Evolutionary conservation across 2,329 filamentous ascomycete genomes (phyloP), one percentile per base, ranked within the genome.

Genomic region (Penicillium janthinellum): DNA sequence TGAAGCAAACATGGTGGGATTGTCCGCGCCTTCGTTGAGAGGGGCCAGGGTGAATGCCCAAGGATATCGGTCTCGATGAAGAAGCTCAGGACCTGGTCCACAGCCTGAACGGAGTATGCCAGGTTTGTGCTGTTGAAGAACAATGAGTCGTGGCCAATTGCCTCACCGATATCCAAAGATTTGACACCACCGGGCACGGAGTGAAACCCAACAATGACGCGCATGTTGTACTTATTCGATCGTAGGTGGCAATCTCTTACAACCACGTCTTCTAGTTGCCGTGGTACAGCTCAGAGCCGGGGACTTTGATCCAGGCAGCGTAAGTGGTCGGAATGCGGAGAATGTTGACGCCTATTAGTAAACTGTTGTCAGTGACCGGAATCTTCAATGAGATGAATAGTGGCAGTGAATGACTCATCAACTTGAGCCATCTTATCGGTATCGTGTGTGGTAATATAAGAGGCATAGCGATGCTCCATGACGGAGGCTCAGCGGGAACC

Each of bases 121-220:
- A 68, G 54, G 49, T 66, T 65, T 15, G 67, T 69, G 12, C 53
- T 50, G 47, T 69, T 68, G 54, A 60, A 56, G 59, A 67, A 68
- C 67, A 66, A 69, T 20, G 52, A 57, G 45, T 59, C 63, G 47
- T 66, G 62, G 1, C 66, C 66, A 17, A 45, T 38, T 2, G 62
- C 62, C 54, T 69, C 66, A 17, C 66, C 67, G 15, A 67, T 66
- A 14, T 60, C 56, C 3, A 66, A 58, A 17, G 60, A 34, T 25
- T 69, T 70, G 10, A 66, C 50, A 37, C 68, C 67, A 1, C 66
- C 67, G 8, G 67, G 68, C 5, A 70, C 64, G 1, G 63, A 68
- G 56, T 70, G 67, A 4, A 69, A 34, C 22, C 63, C 68, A 25
- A 70, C 28, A 14, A 70, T 59, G 8, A 70, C 59, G 20, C 63